A percentile compares a stretch with the other conserved stretches of the same genome.
Conservation (phyloP, 768 basidiomycete species). For the Trametes coccinea region DNA sequence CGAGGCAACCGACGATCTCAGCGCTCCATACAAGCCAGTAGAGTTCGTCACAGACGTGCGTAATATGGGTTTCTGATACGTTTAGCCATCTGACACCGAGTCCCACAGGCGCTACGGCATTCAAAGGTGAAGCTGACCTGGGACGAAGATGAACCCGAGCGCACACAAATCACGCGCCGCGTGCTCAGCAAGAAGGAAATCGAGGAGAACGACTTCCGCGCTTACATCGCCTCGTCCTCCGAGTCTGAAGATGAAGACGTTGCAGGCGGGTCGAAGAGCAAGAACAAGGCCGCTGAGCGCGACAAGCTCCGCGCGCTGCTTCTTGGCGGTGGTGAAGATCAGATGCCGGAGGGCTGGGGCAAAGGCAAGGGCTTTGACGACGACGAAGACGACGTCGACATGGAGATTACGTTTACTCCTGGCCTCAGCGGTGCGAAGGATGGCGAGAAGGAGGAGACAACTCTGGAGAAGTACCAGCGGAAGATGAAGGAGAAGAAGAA, state of each 20-base stretch:
- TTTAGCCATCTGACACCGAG: not conserved
- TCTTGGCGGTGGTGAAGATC: conserved; percentile 63
- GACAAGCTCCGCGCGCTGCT: conserved; percentile 77
- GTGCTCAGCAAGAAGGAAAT: conserved; percentile 80
- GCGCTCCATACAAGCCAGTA: conserved; percentile 63
- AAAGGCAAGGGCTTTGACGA: conserved; percentile 40
- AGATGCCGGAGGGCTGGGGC: conserved; percentile 86
- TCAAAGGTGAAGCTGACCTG: conserved; percentile 98
- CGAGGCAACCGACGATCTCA: conserved; percentile 71
- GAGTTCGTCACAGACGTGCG: conserved; percentile 93
- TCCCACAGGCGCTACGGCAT: conserved; percentile 82
- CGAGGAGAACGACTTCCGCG: conserved; percentile 87
- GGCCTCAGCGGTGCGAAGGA: conserved; percentile 61
- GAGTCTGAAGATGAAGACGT: conserved; percentile 71
- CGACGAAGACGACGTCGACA: conserved; percentile 61
- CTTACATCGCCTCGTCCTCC: conserved; percentile 46
- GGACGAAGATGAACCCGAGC: conserved; percentile 96
- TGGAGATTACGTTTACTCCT: conserved; percentile 96
- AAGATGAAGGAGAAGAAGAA: conserved; percentile 90
- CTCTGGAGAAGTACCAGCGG: conserved; percentile 84
- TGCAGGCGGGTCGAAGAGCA: conserved; percentile 22
- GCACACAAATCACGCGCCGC: conserved; percentile 77
- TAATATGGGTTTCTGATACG: conserved; percentile 4
- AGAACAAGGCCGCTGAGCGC: conserved; percentile 49
- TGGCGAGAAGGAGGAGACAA: conserved; percentile 70